Evolutionary conservation across 2,329 filamentous ascomycete species (phyloP).

Genomic region (Aspergillus pseudoglaucus): DNA sequence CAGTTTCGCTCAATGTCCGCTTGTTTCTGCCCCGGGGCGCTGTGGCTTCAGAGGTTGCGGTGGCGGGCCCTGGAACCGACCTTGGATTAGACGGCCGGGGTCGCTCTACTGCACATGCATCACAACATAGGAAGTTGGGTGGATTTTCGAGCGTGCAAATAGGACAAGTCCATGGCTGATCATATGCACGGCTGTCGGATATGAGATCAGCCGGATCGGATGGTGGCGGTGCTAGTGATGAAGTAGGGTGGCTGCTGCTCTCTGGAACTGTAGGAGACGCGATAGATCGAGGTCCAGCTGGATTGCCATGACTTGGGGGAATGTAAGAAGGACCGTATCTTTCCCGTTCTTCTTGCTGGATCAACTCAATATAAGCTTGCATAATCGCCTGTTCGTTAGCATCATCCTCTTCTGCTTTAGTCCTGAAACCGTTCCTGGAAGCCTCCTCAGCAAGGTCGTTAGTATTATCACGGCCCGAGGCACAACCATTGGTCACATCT

Average conservation of each 20-base stretch:
- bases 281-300: constrained; percentile 41
- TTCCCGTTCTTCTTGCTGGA: constrained; percentile 68
- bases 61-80: constrained; percentile 6
- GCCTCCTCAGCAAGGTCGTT: constrained; percentile 62
- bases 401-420: constrained; percentile 78
- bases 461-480: constrained; percentile 61
- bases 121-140: constrained; percentile 53
- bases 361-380: constrained; percentile 76
- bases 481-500: constrained; percentile 66
- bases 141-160: constrained; percentile 59
- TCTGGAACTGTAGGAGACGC: constrained; percentile 29
- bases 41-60: constrained; percentile 2
- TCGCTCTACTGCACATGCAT: constrained; percentile 53
- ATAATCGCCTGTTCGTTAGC: constrained; percentile 84
- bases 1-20: constrained; percentile 11
- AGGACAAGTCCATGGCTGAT: constrained; percentile 51
- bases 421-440: constrained; percentile 68
- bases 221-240: constrained; percentile 1
- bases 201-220: constrained; percentile 11
- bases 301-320: constrained; percentile 47
- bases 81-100: constrained; percentile 27
- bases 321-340: constrained; percentile 53
- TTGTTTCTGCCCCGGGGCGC: constrained; percentile 15
- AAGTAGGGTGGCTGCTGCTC: constrained; percentile 16
- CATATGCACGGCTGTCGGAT: constrained; percentile 25